Conservation (phyloP, 176 grass and related monocot species). For the Eleusine coracana region DNA sequence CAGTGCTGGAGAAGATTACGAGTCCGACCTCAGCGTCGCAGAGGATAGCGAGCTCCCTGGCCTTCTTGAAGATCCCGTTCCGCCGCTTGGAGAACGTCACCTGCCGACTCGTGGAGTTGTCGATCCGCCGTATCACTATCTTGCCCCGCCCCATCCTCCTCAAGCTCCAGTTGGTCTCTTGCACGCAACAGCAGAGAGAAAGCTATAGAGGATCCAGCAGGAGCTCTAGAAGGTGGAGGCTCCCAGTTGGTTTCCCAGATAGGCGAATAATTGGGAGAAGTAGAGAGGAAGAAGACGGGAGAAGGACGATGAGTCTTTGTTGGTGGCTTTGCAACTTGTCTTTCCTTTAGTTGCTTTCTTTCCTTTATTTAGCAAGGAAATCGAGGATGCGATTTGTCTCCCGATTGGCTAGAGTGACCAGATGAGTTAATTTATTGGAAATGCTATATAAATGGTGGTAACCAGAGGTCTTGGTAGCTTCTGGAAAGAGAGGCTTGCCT, state of each 20-base stretch:
- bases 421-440: conserved; percentile 46
- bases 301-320: conserved; percentile 31
- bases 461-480: conserved; percentile 31
- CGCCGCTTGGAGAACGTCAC: conserved; percentile 91
- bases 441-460: conserved; percentile 37
- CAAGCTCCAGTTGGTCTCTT: conserved; percentile 1
- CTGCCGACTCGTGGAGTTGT: conserved; percentile 91
- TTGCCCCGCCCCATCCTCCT: conserved; percentile 88
- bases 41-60: conserved; percentile 89
- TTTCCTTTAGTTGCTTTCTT: conserved; percentile 43
- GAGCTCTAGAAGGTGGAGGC: conserved; percentile 37
- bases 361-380: conserved; percentile 59
- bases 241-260: conserved; percentile 36
- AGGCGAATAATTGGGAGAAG: conserved; percentile 33
- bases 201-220: conserved; percentile 12
- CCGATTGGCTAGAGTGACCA: conserved; percentile 45
- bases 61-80: conserved; percentile 92
- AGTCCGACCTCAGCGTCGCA: conserved; percentile 96
- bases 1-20: conserved; percentile 88
- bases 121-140: conserved; percentile 91
- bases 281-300: conserved; percentile 37
- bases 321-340: conserved; percentile 49
- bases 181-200: neutral
- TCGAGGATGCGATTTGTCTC: conserved; percentile 30
- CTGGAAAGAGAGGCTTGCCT: conserved; percentile 37